Conservation (phyloP, 2,329 filamentous ascomycete genomes). For the Xylaria sp. region DNA sequence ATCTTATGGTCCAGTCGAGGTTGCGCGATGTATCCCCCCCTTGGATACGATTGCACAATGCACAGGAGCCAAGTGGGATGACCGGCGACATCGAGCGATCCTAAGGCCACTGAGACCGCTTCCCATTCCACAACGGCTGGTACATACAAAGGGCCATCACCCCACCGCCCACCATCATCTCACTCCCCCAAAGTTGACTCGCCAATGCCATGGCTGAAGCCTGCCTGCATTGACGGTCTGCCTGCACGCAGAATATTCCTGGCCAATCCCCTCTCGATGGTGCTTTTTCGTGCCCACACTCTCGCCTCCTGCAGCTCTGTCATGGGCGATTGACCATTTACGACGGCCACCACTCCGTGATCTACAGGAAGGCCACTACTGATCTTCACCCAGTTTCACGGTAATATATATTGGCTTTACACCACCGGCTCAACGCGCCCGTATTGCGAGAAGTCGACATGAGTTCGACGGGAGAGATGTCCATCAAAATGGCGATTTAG, state of each 20-base stretch:
- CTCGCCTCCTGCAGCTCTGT: conserved; percentile 20
- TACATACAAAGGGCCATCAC: conserved; percentile 23
- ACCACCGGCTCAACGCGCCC: conserved; percentile 13
- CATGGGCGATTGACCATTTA: conserved; percentile 23
- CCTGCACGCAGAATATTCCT: conserved; percentile 16
- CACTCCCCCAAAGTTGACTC: conserved; percentile 23
- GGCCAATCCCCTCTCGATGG: conserved; percentile 25
- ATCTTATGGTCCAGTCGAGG: conserved; percentile 6
- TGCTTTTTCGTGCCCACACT: conserved; percentile 17
- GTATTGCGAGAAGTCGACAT: conserved; percentile 14
- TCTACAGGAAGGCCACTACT: conserved; percentile 19
- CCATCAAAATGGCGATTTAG: conserved; percentile 10
- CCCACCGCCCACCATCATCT: conserved; percentile 29
- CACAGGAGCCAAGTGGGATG: conserved; percentile 15
- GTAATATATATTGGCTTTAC: conserved; percentile 23
- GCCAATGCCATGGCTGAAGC: conserved; percentile 25
- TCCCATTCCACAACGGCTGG: conserved; percentile 23
- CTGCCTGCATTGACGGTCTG: conserved; percentile 23
- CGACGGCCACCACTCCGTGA: conserved; percentile 21
- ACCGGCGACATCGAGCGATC: conserved; percentile 23
- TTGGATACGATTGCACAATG: conserved; percentile 1
- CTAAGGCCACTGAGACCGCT: conserved; percentile 24
- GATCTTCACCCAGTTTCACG: conserved; percentile 24
- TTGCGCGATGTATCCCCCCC: conserved; percentile 6
- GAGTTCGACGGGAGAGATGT: conserved; percentile 10